Evolutionary conservation across 73 alveolate species (phyloP).

Genomic region (Strombidium stylifer): DNA sequence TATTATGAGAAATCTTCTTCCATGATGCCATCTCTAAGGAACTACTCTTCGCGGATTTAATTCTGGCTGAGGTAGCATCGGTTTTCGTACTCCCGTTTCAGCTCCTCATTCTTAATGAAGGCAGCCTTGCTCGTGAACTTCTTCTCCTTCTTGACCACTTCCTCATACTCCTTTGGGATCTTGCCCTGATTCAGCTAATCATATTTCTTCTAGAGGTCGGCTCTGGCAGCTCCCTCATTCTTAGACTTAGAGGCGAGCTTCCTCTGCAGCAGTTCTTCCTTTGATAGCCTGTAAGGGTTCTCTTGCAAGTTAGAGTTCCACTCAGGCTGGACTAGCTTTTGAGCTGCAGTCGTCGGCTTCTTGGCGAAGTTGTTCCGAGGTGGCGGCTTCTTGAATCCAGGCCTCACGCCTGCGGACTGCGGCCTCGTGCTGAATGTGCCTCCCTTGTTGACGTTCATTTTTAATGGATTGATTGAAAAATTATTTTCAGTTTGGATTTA

Average conservation of each 20-base stretch:
- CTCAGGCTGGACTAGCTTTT: conserved; percentile 13
- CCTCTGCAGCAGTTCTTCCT: conserved; percentile 33
- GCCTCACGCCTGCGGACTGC: conserved; percentile 15
- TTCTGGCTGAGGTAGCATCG: conserved; percentile 13
- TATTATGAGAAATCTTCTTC: conserved; percentile 2
- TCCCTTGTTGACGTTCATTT: not conserved
- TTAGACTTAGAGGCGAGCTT: conserved; percentile 26
- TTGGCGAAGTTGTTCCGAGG: not conserved
- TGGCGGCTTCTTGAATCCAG: not conserved
- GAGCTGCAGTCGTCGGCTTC: not conserved
- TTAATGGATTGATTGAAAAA: not conserved
- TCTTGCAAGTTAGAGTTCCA: conserved; percentile 22
- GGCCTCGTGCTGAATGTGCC: not conserved
- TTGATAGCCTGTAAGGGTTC: conserved; percentile 33
- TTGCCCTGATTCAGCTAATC: conserved; percentile 30
- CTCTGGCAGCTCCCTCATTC: conserved; percentile 38
- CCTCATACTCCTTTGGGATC: conserved; percentile 28
- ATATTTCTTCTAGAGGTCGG: conserved; percentile 15
- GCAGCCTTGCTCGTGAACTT: conserved; percentile 24
- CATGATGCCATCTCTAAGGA: too few relatives aligned
- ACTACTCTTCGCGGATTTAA: not conserved
- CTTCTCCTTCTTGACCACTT: conserved; percentile 21
- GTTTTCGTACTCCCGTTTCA: conserved; percentile 25
- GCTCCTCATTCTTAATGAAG: conserved; percentile 17
- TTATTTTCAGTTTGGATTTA: not conserved